Base-by-base conservation (phyloP, 1,284 basidiomycete species). In the Apiotrichum laibachii region DNA sequence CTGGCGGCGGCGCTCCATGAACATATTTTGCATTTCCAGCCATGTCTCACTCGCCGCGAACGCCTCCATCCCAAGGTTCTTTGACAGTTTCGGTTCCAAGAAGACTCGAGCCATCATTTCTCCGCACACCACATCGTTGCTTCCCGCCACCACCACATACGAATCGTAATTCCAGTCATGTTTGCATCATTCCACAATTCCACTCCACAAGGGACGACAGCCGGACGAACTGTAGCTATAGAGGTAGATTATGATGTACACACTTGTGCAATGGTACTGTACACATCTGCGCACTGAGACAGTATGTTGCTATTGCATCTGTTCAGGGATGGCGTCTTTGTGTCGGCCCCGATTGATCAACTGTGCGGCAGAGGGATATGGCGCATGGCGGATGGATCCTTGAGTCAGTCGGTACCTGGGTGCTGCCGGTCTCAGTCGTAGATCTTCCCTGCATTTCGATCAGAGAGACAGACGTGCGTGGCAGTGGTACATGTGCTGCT, bases 171-270 rank as follows among this genome's bases (percentile, higher is more conserved):
- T 40, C 18, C n/a, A 37, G 21, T 35, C 47, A 49, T 55, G 53
- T 52, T 50, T 59, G 58, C 58, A 59, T 59, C 44, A 43, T 50
- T 39, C 49, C 26, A 31, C 26, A 40, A 35, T 42, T 42, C 35
- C 39, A 18, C 39, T 15, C 18, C 18, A 37, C 21, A 8, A 22
- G 51, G 40, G 44, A 37, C 37, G 40, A 33, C 43, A 10, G 22
- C 16, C 56, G 55, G 31, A 40, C 31, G 34, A 37, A 47, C 44
- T 59, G 58, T 59, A 59, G 58, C 58, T 59, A 59, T 59, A 59
- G 58, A 59, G 53, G 58, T 55, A 59, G 58, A 55, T 31, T 51
- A 31, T 50, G 57, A 54, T 59, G 58, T 59, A 59, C 49, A 49
- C 22, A 55, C 35, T 40, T 39, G 33, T 37, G 35, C 50, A 52